phyloP scores from a whole-genome alignment of 2,329 filamentous ascomycete species.

The Thermoascus crustaceus region DNA sequence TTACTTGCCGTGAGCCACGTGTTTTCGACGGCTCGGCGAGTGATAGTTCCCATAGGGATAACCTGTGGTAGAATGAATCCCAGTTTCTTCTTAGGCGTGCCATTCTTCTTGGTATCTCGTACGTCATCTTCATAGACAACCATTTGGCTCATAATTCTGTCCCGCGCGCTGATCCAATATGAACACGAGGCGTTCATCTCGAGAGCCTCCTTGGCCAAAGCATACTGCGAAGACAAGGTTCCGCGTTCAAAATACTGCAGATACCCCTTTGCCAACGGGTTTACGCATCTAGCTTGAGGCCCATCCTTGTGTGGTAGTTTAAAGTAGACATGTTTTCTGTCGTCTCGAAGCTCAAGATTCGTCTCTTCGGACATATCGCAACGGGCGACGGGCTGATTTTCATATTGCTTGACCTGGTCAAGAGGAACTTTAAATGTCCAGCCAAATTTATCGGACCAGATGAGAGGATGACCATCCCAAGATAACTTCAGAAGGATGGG shows the following conservation, averaged over 20 bases:
- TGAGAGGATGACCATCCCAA: slow-evolving; percentile 82
- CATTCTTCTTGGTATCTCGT: slow-evolving; percentile 13
- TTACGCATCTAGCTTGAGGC: slow-evolving; percentile 72
- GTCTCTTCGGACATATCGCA: slow-evolving; percentile 73
- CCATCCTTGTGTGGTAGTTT: slow-evolving; percentile 97
- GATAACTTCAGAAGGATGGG: slow-evolving; percentile 73
- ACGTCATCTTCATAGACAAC: slow-evolving; percentile 73
- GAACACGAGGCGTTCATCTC: slow-evolving; percentile 99
- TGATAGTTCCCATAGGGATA: slow-evolving; percentile 98
- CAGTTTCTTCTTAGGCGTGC: slow-evolving; percentile 26
- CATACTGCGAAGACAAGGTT: slow-evolving; percentile 74
- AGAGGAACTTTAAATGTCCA: slow-evolving; percentile 80
- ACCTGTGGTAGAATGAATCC: slow-evolving; percentile 92
- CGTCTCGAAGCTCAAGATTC: slow-evolving; percentile 56
- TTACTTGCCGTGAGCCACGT: slow-evolving; percentile 98
- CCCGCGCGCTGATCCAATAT: slow-evolving; percentile 95
- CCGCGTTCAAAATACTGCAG: slow-evolving; percentile 85
- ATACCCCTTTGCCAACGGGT: slow-evolving; percentile 86
- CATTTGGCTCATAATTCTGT: slow-evolving; percentile 90
- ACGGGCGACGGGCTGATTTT: slow-evolving; percentile 60
- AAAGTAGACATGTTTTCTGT: slow-evolving; percentile 63
- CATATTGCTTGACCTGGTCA: slow-evolving; percentile 56
- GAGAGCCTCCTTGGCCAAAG: slow-evolving; percentile 86
- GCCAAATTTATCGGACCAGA: slow-evolving; percentile 88
- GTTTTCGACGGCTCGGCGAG: slow-evolving; percentile 86